Conservation (phyloP, 495 filamentous ascomycete species). For the Tetracladium marchalianum region DNA sequence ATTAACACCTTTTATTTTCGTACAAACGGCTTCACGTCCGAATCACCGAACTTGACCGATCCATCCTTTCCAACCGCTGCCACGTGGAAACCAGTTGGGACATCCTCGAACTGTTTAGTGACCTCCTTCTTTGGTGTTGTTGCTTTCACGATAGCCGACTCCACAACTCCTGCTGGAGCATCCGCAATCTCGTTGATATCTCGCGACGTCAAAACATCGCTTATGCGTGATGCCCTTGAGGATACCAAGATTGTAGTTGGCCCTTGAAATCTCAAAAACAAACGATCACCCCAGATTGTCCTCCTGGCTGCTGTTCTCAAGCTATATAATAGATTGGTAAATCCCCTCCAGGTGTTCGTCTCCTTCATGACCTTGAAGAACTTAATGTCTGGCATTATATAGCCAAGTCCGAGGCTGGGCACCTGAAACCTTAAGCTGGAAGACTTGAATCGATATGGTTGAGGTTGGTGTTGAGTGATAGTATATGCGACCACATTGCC, state of each 20-base stretch:
- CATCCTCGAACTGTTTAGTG: constrained; percentile 21
- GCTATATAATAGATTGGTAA: constrained; percentile 49
- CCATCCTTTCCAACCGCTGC: constrained; percentile 56
- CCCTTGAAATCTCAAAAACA: constrained; percentile 84
- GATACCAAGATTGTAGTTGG: constrained; percentile 79
- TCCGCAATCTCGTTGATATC: constrained; percentile 86
- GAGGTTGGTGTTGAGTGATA: constrained; percentile 58
- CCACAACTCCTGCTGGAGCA: constrained; percentile 47
- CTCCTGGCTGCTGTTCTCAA: constrained; percentile 65
- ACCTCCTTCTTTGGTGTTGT: constrained; percentile 23
- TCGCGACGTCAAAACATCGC: constrained; percentile 60
- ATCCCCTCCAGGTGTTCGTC: constrained; percentile 57
- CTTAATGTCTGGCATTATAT: constrained; percentile 47
- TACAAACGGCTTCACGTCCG: constrained; percentile 42
- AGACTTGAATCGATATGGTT: constrained; percentile 77
- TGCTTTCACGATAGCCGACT: constrained; percentile 35
- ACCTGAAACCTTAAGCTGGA: constrained; percentile 69
- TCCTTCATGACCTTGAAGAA: constrained; percentile 63
- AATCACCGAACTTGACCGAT: constrained; percentile 59
- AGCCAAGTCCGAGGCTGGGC: constrained; percentile 48
- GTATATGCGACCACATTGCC: constrained; percentile 88
- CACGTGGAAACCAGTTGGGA: constrained; percentile 34
- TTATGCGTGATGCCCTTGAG: constrained; percentile 62
- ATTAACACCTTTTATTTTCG: constrained; percentile 4
- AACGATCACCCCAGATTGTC: constrained; percentile 86